Evolutionary conservation across 306 rosid species (phyloP).

Genomic region (Chamaecrista fasciculata): DNA sequence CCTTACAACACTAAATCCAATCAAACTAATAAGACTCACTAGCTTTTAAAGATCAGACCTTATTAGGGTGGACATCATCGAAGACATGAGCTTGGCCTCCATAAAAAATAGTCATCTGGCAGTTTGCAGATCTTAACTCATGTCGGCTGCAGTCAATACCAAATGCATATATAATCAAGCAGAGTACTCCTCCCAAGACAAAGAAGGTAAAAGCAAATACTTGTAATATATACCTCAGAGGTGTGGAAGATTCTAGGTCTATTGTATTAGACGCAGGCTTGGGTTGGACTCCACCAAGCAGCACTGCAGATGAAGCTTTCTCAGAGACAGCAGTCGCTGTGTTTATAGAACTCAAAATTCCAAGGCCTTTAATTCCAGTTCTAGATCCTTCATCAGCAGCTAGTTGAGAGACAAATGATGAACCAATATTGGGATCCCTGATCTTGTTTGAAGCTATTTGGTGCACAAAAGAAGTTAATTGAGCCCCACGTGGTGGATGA

Average conservation of each 20-base stretch:
- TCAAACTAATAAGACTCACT: constrained; percentile 5
- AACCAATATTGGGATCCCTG: constrained; percentile 64
- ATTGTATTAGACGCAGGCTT: constrained; percentile 48
- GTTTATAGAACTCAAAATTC: constrained; percentile 69
- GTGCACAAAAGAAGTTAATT: constrained; percentile 50
- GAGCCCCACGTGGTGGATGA: constrained; percentile 66
- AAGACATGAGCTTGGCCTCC: constrained; percentile 99
- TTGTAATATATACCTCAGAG: constrained; percentile 48
- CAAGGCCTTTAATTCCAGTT: constrained; percentile 91
- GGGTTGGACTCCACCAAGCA: constrained; percentile 61
- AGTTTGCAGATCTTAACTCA: constrained; percentile 57
- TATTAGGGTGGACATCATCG: constrained; percentile 93
- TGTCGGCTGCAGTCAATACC: constrained; percentile 57
- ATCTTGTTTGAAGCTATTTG: constrained; percentile 65
- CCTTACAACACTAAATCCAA: constrained; percentile 1
- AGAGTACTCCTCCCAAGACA: constrained; percentile 11
- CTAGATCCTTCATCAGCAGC: constrained; percentile 99
- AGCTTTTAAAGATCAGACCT: constrained; percentile 54
- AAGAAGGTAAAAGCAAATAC: not conserved
- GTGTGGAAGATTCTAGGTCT: constrained; percentile 60
- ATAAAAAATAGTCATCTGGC: constrained; percentile 96
- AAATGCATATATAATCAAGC: constrained; percentile 33
- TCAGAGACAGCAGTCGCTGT: constrained; percentile 49
- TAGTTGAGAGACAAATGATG: constrained; percentile 78
- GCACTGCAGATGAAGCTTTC: constrained; percentile 50